Conservation (phyloP, 305 asterid genomes). For the Fraxinus dipetala region DNA sequence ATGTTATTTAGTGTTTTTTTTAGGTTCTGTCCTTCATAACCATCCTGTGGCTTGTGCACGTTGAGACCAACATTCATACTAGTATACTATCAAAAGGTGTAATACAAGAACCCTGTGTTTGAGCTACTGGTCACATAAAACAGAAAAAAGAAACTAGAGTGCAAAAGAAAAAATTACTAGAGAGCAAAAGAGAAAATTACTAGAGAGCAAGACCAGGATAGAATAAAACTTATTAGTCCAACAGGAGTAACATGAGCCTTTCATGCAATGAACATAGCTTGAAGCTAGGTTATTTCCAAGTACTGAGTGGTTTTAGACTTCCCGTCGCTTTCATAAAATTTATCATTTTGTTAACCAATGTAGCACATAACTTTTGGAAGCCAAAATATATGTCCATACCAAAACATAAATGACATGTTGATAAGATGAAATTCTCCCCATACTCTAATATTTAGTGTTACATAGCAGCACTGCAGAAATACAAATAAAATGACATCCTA, state of each 20-base stretch:
- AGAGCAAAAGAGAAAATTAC: not conserved
- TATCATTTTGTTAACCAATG: not conserved
- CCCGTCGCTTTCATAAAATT: not conserved
- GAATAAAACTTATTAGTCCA: not conserved
- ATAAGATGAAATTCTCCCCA: not conserved
- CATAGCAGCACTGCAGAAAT: not conserved
- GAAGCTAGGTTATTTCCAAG: not conserved
- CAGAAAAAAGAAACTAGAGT: not conserved
- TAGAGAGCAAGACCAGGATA: not conserved
- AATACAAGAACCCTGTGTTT: not conserved
- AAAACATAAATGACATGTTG: not conserved
- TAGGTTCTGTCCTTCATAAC: not conserved
- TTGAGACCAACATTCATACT: not conserved
- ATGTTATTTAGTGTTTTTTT: not conserved
- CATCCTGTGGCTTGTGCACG: not conserved
- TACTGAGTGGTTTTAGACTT: not conserved
- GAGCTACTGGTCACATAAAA: not conserved
- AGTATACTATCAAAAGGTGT: not conserved
- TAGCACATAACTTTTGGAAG: not conserved
- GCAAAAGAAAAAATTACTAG: not conserved
- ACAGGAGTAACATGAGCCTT: not conserved
- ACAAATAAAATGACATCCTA: not conserved
- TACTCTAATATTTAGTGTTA: not conserved
- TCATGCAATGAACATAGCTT: not conserved
- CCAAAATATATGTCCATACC: not conserved